A percentile compares a stretch with the other conserved stretches of the same genome.
Evolutionary conservation across 306 rosid genomes (phyloP).

Genomic region (Dicorynia guianensis): DNA sequence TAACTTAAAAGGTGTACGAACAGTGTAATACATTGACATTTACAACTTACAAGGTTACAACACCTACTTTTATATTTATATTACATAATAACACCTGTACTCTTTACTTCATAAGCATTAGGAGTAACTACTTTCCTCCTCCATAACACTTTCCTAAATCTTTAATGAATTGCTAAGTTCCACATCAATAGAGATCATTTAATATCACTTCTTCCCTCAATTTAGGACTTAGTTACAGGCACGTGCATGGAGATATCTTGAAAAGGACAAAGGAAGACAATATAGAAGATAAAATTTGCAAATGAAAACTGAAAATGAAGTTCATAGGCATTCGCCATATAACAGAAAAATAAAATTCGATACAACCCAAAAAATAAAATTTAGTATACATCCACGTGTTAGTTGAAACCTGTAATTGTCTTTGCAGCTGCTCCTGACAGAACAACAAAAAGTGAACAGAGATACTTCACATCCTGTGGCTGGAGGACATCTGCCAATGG

Average conservation of each 20-base stretch:
- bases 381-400: constrained; percentile 27
- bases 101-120: neutral
- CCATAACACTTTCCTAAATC: neutral
- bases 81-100: neutral
- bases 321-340: constrained; percentile 24
- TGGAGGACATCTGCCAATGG: constrained; percentile 68
- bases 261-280: neutral
- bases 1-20: constrained; percentile 14
- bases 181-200: neutral
- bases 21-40: neutral
- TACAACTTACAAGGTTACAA: neutral
- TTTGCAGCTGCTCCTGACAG: constrained; percentile 62
- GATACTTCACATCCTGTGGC: constrained; percentile 65
- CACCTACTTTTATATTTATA: constrained; percentile 15
- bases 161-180: neutral
- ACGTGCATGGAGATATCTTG: neutral
- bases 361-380: constrained; percentile 41
- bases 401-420: constrained; percentile 65
- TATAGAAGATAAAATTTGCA: constrained; percentile 1
- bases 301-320: constrained; percentile 22
- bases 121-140: neutral
- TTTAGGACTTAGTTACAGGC: neutral
- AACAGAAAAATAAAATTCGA: constrained; percentile 26
- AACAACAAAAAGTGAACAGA: constrained; percentile 72
- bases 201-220: neutral